These are phyloP conservation scores for Blastomyces emzantsi DNA, from an alignment of 2,329 filamentous ascomycete genomes.

Conservation along the genomic window DNA sequence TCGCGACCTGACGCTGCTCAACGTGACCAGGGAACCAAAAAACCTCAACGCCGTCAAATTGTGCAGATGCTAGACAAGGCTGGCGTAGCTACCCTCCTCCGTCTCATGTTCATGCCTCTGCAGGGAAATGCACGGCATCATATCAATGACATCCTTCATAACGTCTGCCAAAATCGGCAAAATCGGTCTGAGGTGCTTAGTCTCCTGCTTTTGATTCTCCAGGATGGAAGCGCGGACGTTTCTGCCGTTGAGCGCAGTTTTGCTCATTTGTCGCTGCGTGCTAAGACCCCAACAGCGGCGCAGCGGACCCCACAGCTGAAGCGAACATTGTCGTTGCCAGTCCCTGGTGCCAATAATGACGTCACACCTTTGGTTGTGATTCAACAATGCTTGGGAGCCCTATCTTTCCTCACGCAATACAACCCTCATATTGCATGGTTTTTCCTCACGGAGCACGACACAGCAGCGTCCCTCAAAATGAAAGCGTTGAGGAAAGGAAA, in stretches of 20 bases:
- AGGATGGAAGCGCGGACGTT: constrained; percentile 90
- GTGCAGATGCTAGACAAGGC: constrained; percentile 97
- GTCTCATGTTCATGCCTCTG: constrained; percentile 97
- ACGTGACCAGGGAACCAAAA: constrained; percentile 46
- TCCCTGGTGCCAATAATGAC: constrained; percentile 59
- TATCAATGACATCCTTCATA: constrained; percentile 77
- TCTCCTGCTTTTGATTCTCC: constrained; percentile 82
- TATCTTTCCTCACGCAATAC: constrained; percentile 73
- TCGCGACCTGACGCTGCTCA: constrained; percentile 18
- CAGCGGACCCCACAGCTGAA: constrained; percentile 78
- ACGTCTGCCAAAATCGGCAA: constrained; percentile 93
- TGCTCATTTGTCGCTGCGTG: constrained; percentile 80
- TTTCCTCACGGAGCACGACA: constrained; percentile 91
- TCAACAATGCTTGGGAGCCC: constrained; percentile 81
- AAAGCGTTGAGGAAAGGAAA: constrained; percentile 77
- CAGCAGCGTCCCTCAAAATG: constrained; percentile 65
- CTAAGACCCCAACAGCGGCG: constrained; percentile 66
- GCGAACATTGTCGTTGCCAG: constrained; percentile 58
- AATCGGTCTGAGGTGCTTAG: constrained; percentile 91
- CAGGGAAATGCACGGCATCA: constrained; percentile 76
- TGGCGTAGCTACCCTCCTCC: constrained; percentile 87
- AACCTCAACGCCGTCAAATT: constrained; percentile 66
- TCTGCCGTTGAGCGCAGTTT: constrained; percentile 93
- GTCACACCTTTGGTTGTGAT: constrained; percentile 91
- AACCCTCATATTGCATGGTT: constrained; percentile 83